These are phyloP conservation scores for Cucurbita argyrosperma DNA, from an alignment of 306 rosid species.

Conservation along the genomic window DNA sequence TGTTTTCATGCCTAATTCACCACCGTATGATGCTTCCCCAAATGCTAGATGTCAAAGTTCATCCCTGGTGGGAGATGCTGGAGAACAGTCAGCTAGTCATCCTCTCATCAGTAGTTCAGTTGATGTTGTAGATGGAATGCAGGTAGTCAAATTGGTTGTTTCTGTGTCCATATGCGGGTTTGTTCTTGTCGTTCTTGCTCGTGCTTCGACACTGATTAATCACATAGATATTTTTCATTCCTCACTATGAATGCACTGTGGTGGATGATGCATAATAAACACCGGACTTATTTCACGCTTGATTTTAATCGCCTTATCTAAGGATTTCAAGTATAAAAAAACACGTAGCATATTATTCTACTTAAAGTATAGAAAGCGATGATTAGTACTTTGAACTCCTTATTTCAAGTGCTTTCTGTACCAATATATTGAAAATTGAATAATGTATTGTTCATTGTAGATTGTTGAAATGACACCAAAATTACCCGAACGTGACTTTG, in stretches of 20 bases:
- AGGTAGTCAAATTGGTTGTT: slow-evolving; percentile 33
- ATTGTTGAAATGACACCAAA: slow-evolving; percentile 36
- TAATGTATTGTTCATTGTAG: slow-evolving; percentile 22
- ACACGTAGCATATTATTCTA: not conserved
- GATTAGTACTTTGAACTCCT: not conserved
- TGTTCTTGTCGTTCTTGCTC: not conserved
- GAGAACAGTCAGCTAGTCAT: slow-evolving; percentile 39
- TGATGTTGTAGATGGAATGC: slow-evolving; percentile 50
- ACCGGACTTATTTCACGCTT: not conserved
- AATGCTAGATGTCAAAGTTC: slow-evolving; percentile 59
- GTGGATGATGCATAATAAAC: not conserved
- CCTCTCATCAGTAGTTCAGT: slow-evolving; percentile 46
- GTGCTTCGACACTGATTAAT: not conserved
- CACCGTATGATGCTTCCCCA: slow-evolving; percentile 63
- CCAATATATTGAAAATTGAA: not conserved
- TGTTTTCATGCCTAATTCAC: slow-evolving; percentile 47
- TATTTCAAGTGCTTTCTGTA: not conserved
- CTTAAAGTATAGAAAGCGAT: not conserved
- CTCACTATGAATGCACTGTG: not conserved
- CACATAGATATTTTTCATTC: not conserved
- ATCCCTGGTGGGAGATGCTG: slow-evolving; percentile 48
- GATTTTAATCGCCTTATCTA: not conserved
- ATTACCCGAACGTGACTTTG: slow-evolving; percentile 59
- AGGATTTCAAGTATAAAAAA: not conserved
- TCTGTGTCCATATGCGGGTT: not conserved